Evolutionary conservation across 495 filamentous ascomycete species (phyloP), one percentile per base, ranked within the genome.

Genomic region (Haplographium delicatum): DNA sequence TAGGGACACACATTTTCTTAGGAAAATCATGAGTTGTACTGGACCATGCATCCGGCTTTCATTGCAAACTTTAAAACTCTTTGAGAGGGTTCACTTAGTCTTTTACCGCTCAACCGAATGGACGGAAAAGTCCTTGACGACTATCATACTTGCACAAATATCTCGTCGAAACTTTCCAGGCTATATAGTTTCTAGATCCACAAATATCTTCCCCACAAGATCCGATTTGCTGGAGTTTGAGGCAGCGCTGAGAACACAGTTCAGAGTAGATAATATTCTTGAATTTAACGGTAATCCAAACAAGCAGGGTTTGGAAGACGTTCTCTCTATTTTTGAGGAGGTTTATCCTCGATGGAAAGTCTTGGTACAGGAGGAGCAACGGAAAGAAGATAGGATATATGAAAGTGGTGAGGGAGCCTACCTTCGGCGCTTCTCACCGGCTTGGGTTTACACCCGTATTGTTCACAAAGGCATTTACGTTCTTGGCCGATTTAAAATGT

Each of bases 41-140:
- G 93, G 93, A 0, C 81, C 86, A 26, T 90, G 89, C 49, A 85
- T 96, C 41, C 73, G 91, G 31, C 82, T 98, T 13, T 83, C 88
- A 1, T 65, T 82, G 1, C 71, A 82, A 6, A 76, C 82, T n/a
- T 78, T 88, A 48, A 85, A 81, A 50, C 76, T 98, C 4, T 98
- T 98, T 58, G 90, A 96, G 62, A 80, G 93, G 25, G 88, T 96
- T 1, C 91, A 97, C 67, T 68, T 98, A 5, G 91, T 98, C 42
- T 97, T 96, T 62, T 96, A 96, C 62, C 77, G 91, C 25, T 96
- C 91, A 23, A 95, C 91, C 0, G 90, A 96, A 63, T 97, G 91
- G 91, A 93, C 91, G 0, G 93, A 96, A 58, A 96, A 95, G 58
- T 96, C 91, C 9, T 76, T 98, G 2, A 96, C 88, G 2, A 91